These are phyloP conservation scores for Chlamydomonas applanata DNA, from an alignment of 139 green algal species.

Conservation along the genomic window DNA sequence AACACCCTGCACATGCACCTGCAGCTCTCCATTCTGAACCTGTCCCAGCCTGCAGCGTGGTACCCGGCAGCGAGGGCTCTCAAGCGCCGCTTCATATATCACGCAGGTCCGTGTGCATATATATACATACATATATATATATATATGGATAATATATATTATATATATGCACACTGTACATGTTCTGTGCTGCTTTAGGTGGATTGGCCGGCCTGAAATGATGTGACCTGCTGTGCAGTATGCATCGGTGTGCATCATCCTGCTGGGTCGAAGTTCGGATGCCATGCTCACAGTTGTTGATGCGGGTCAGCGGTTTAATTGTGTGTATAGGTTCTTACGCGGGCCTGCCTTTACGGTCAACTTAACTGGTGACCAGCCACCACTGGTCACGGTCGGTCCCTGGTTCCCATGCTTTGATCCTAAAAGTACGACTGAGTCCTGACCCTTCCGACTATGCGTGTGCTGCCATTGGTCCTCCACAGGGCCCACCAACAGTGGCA, in stretches of 20 bases:
- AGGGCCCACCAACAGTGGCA: constrained; percentile 95
- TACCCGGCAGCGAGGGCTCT: constrained; percentile 83
- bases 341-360: not conserved
- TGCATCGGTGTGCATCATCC: too few species aligned
- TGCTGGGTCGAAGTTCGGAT: too few species aligned
- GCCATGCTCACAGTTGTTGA: not conserved
- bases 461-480: not conserved
- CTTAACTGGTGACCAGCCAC: too few species aligned
- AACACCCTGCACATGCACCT: not conserved
- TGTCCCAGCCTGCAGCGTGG: constrained; percentile 68
- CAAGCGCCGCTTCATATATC: constrained; percentile 82
- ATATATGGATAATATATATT: too few species aligned
- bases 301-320: not conserved
- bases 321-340: not conserved
- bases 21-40: constrained; percentile 18
- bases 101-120: constrained; percentile 62
- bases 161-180: not conserved
- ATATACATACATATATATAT: too few species aligned
- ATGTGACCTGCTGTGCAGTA: too few species aligned
- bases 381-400: too few species aligned
- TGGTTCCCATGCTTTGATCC: too few species aligned
- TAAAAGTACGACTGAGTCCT: too few species aligned
- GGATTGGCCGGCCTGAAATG: too few species aligned
- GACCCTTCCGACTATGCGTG: not conserved
- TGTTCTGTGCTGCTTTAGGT: not conserved